Percentiles rank a stretch among this genome's conserved stretches.
Evolutionary conservation across 306 rosid species (phyloP).

Genomic region (Chamaecrista fasciculata): DNA sequence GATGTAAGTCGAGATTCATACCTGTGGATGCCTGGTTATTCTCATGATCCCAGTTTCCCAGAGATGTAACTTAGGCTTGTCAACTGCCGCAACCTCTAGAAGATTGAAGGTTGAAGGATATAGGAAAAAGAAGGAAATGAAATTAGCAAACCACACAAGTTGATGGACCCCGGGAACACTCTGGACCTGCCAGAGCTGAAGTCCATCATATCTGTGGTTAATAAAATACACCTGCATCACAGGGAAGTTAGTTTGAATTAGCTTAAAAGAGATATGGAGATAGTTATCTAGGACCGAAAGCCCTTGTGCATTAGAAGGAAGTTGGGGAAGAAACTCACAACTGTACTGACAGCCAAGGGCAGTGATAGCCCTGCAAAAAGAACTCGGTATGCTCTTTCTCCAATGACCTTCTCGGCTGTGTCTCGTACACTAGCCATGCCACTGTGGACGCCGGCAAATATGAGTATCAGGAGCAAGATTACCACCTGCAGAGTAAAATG

Average conservation of each 20-base stretch:
- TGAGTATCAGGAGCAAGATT: conserved; percentile 60
- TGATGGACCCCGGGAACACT: conserved; percentile 65
- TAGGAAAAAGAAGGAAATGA: conserved; percentile 79
- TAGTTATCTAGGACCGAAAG: not conserved
- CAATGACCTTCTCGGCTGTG: conserved; percentile 77
- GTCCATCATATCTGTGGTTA: conserved; percentile 89
- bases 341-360: conserved; percentile 84
- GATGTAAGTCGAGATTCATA: conserved; percentile 25
- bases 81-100: conserved; percentile 94
- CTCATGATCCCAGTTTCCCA: conserved; percentile 97
- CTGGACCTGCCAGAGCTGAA: conserved; percentile 91
- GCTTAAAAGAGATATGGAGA: not conserved
- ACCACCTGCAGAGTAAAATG: conserved; percentile 64
- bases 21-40: conserved; percentile 98
- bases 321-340: conserved; percentile 53
- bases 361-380: conserved; percentile 86
- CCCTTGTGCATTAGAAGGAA: conserved; percentile 4
- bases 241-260: conserved; percentile 29
- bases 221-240: conserved; percentile 84
- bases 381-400: conserved; percentile 92
- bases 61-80: conserved; percentile 96
- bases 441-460: conserved; percentile 81
- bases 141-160: conserved; percentile 76
- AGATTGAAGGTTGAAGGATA: conserved; percentile 96
- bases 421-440: conserved; percentile 89